phyloP scores from a whole-genome alignment of 2,329 filamentous ascomycete species.

The Talaromyces islandicus region DNA sequence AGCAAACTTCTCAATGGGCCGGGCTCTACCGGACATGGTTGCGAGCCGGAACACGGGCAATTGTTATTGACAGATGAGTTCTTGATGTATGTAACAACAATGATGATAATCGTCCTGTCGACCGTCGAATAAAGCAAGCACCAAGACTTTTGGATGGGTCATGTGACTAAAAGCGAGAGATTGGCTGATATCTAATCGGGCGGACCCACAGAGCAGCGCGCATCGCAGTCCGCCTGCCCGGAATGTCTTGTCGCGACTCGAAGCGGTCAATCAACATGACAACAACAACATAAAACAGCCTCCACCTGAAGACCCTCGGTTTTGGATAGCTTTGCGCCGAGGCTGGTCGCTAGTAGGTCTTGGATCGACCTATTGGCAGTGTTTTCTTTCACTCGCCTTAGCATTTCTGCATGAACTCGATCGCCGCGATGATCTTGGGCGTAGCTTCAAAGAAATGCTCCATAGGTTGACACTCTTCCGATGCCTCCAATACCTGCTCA shows the following conservation, averaged over 20 bases:
- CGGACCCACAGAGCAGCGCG: neutral
- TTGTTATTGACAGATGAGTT: neutral
- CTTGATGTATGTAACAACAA: neutral
- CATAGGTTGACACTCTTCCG: slow-evolving; percentile 42
- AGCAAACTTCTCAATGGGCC: slow-evolving; percentile 65
- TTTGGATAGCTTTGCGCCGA: neutral
- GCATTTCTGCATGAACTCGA: slow-evolving; percentile 4
- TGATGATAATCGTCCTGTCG: neutral
- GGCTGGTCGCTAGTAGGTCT: neutral
- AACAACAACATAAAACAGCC: neutral
- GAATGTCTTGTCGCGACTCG: neutral
- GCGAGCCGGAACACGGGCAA: neutral
- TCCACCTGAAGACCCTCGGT: neutral
- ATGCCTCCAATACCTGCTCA: slow-evolving; percentile 44
- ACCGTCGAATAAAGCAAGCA: neutral
- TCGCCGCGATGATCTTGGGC: slow-evolving; percentile 34
- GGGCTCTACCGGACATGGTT: slow-evolving; percentile 44
- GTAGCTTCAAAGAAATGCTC: slow-evolving; percentile 37
- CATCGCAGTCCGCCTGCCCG: neutral
- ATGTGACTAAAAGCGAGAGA: neutral
- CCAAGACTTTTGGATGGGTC: neutral
- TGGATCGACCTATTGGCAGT: neutral
- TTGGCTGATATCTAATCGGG: neutral
- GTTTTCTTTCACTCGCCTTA: neutral
- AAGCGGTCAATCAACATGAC: neutral